Percentiles rank a stretch among this genome's conserved stretches.
These are phyloP conservation scores for Candida palmyrensis DNA, from an alignment of 805 yeast genomes.

Conservation along the genomic window DNA sequence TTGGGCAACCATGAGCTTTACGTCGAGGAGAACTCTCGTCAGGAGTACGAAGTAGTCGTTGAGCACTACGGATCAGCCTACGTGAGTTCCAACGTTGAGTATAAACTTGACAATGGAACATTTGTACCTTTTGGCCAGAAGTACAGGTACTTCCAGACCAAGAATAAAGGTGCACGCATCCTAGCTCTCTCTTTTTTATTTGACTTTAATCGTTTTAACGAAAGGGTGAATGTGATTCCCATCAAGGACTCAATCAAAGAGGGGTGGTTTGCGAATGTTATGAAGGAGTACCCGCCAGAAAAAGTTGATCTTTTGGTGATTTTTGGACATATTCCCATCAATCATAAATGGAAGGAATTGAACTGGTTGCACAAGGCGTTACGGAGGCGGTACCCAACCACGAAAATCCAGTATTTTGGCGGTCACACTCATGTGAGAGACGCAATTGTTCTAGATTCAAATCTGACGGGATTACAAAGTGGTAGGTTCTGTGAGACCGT, in stretches of 20 bases:
- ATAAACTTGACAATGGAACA: constrained; percentile 34
- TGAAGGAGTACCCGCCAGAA: constrained; percentile 23
- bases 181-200: constrained; percentile 77
- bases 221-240: constrained; percentile 59
- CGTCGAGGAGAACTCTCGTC: constrained; percentile 52
- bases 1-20: constrained; percentile 93
- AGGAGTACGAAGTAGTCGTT: constrained; percentile 61
- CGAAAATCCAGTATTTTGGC: constrained; percentile 80
- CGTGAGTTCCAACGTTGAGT: constrained; percentile 70
- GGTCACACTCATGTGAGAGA: constrained; percentile 94
- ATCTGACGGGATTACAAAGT: constrained; percentile 78
- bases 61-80: constrained; percentile 58
- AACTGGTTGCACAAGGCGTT: constrained; percentile 42
- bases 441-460: constrained; percentile 60
- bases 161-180: constrained; percentile 43
- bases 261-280: constrained; percentile 54
- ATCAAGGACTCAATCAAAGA: constrained; percentile 48
- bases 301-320: constrained; percentile 63
- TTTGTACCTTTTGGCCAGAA: constrained; percentile 66
- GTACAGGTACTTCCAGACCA: constrained; percentile 62
- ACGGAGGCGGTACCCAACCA: constrained; percentile 54
- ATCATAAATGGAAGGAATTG: constrained; percentile 51
- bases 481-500: constrained; percentile 91
- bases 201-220: constrained; percentile 61
- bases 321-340: constrained; percentile 72